A percentile compares a stretch with the other conserved stretches of the same genome.
Conservation (phyloP, 2,329 filamentous ascomycete genomes). For the Raffaelea ambrosiae region DNA sequence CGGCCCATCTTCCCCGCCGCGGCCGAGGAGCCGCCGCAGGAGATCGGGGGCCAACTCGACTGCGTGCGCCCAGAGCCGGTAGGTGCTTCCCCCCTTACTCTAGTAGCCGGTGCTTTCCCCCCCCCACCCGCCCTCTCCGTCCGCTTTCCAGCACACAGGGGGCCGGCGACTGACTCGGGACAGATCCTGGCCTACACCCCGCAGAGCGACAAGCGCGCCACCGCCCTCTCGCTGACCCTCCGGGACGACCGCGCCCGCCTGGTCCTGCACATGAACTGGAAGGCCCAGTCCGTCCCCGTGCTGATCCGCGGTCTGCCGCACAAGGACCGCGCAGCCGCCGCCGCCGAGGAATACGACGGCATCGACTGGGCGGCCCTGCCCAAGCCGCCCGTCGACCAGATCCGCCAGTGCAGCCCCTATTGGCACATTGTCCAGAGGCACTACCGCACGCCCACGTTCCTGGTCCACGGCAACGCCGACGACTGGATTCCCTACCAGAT, state of each 20-base stretch:
- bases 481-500: background rate
- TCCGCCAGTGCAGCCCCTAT: background rate
- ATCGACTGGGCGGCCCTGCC: background rate
- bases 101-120: background rate
- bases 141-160: too few relatives aligned
- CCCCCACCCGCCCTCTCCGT: too few relatives aligned
- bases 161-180: background rate
- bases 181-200: background rate
- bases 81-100: background rate
- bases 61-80: background rate
- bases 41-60: background rate
- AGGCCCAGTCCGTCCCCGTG: background rate
- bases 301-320: background rate
- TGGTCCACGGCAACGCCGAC: background rate
- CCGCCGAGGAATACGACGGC: background rate
- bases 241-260: background rate
- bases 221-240: background rate
- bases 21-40: background rate
- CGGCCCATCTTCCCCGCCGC: background rate
- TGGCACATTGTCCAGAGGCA: background rate
- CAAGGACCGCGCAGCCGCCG: background rate
- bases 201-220: background rate
- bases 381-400: background rate
- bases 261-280: slow-evolving; percentile 1
- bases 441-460: background rate